Conservation (phyloP, 768 basidiomycete genomes). For the Leucocoprinus leucothites region DNA sequence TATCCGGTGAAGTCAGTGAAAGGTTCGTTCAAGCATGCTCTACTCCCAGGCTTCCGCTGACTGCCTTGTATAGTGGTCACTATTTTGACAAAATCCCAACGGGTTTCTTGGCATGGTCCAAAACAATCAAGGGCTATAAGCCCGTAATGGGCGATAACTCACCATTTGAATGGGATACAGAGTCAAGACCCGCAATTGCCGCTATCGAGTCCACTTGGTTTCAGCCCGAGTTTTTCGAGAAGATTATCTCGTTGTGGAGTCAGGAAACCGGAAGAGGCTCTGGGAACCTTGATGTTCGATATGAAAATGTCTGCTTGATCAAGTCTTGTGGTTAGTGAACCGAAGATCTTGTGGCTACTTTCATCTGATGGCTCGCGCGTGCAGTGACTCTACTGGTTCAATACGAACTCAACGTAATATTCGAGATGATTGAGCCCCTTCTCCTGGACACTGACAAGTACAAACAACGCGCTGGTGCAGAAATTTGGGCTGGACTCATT, state of each 20-base stretch:
- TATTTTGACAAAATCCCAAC: slow-evolving; percentile 76
- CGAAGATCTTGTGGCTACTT: neutral
- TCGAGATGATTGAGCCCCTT: slow-evolving; percentile 57
- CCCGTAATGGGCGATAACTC: slow-evolving; percentile 33
- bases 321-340: slow-evolving; percentile 34
- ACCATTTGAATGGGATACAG: slow-evolving; percentile 49
- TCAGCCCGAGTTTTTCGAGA: slow-evolving; percentile 56
- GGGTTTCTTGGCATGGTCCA: slow-evolving; percentile 77
- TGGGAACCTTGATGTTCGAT: slow-evolving; percentile 52
- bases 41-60: slow-evolving; percentile 7
- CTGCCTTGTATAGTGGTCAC: slow-evolving; percentile 27
- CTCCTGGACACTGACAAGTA: slow-evolving; percentile 70
- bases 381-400: slow-evolving; percentile 68
- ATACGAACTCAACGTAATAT: slow-evolving; percentile 46
- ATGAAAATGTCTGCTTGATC: slow-evolving; percentile 41
- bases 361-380: neutral
- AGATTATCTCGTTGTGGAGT: slow-evolving; percentile 65
- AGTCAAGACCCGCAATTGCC: slow-evolving; percentile 47
- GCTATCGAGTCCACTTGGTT: slow-evolving; percentile 46
- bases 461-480: slow-evolving; percentile 76
- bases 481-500: slow-evolving; percentile 66
- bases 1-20: slow-evolving; percentile 23
- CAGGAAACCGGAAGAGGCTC: slow-evolving; percentile 72
- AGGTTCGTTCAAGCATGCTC: slow-evolving; percentile 26
- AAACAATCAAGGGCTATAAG: slow-evolving; percentile 59